Evolutionary conservation across 2,329 filamentous ascomycete species (phyloP).

Genomic region (Penicillium sp.): DNA sequence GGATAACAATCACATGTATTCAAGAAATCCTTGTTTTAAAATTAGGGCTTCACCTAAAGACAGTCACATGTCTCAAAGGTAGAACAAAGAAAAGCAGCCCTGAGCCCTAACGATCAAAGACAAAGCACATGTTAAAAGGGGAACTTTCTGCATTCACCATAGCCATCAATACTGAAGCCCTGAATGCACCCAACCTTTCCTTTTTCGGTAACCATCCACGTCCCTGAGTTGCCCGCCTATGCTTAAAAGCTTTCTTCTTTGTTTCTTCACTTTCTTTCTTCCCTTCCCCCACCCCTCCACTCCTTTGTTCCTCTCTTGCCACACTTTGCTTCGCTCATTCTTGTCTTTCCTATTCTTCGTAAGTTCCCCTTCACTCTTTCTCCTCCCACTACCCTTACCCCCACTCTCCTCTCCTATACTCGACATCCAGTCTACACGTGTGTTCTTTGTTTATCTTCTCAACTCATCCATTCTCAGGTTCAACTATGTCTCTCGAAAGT

Average conservation of each 20-base stretch:
- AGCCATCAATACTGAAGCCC: not conserved
- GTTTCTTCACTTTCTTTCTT: conserved; percentile 2
- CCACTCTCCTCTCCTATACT: too few species aligned
- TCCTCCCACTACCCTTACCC: too few species aligned
- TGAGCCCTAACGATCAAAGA: not conserved
- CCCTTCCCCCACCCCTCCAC: not conserved
- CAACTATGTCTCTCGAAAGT: not conserved
- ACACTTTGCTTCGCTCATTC: too few species aligned
- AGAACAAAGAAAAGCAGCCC: not conserved
- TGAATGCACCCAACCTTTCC: not conserved
- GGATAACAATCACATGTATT: not conserved
- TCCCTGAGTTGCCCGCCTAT: not conserved
- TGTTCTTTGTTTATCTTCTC: not conserved
- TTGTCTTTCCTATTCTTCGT: too few species aligned
- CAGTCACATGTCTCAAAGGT: not conserved
- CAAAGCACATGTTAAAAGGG: not conserved
- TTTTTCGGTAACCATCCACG: not conserved
- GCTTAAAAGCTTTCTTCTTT: conserved; percentile 9
- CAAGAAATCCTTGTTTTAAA: not conserved
- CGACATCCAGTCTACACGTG: not conserved
- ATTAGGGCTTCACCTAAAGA: not conserved
- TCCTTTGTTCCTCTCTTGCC: not conserved
- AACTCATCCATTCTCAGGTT: too few species aligned
- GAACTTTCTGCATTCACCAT: not conserved
- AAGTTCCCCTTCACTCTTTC: too few species aligned